Evolutionary conservation across 768 basidiomycete genomes (phyloP), one percentile per base, ranked within the genome.

Genomic region (Suillus brevipes): DNA sequence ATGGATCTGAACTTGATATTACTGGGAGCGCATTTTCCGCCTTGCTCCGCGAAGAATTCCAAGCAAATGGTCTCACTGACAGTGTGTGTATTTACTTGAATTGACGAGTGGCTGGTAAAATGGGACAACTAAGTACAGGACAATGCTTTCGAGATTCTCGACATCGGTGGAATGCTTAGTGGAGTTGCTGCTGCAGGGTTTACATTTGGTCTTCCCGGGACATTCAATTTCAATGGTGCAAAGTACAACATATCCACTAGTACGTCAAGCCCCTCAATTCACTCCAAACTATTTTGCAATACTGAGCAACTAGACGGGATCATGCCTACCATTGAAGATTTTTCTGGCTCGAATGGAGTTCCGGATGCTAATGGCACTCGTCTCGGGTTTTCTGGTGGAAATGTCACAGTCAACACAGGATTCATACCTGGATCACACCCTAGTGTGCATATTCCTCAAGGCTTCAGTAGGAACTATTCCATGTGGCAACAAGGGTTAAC

Each of bases 161-260:
- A 63, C 37, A 42, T 60, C 3, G 64, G 56, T 23, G 58, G 61
- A 25, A 36, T 64, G 23, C 28, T 65, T 13, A 68, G 67, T 50
- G 63, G 68, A 8, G 61, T 69, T 38, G n/a, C 61, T 47, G 42
- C 66, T 5, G 64, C 68, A 16, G 63, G 60, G 40, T 47, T 18
- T 36, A 38, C 31, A 37, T 59, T 61, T n/a, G 64, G 66, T 14
- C 18, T 60, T 7, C 36, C 63, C 0, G 71, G 70, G 4, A 60
- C 67, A 28, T 52, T 65, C 10, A 47, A 63, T 16, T 71, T 71
- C 34, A 71, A 71, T n/a, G 66, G 66, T 18, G 70, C 23, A 43
- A 38, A 61, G 18, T 71, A 71, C 31, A 69, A 71, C 20, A 3
- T 66, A 10, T 71, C 70, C 31, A 55, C 53, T 20, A 16, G 53